phyloP scores from a whole-genome alignment of 1,284 basidiomycete species.

The Ceratobasidium sp. region DNA sequence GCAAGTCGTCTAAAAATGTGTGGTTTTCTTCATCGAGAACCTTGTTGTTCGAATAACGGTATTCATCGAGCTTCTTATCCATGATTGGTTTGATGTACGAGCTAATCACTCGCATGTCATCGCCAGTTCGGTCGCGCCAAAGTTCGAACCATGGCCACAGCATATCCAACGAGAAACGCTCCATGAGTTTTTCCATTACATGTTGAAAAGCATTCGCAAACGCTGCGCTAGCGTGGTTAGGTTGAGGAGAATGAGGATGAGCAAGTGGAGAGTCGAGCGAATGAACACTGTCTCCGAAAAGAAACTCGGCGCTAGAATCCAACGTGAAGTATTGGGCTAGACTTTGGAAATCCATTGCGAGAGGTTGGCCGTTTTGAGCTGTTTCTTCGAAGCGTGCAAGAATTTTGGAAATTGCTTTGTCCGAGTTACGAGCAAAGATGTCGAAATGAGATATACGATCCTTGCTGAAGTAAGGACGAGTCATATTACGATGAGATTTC shows the following conservation, averaged over 20 bases:
- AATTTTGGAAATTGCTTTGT: conserved; percentile 33
- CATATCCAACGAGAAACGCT: conserved; percentile 64
- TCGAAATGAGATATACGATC: conserved; percentile 43
- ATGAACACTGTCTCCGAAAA: conserved; percentile 46
- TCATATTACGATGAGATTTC: conserved; percentile 52
- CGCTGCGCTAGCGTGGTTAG: conserved; percentile 67
- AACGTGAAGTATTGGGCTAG: conserved; percentile 26
- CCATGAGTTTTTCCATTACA: conserved; percentile 68
- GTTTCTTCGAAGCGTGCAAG: conserved; percentile 38
- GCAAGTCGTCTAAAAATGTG: conserved; percentile 24
- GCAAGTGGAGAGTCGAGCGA: conserved; percentile 53
- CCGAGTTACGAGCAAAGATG: conserved; percentile 41
- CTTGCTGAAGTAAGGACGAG: conserved; percentile 44
- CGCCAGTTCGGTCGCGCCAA: conserved; percentile 68
- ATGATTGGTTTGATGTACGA: conserved; percentile 75
- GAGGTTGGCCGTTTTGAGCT: conserved; percentile 35
- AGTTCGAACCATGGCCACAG: conserved; percentile 76
- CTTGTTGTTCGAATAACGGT: conserved; percentile 53
- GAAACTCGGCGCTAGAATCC: conserved; percentile 47
- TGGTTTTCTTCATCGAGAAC: background rate
- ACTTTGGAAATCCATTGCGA: conserved; percentile 32
- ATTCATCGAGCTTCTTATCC: conserved; percentile 64
- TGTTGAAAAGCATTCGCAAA: conserved; percentile 75
- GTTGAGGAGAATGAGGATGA: conserved; percentile 58
- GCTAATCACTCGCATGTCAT: conserved; percentile 67